Evolutionary conservation across 371 early-diverging fungal genomes (phyloP).

Genomic region (Fennellomyces sp.): DNA sequence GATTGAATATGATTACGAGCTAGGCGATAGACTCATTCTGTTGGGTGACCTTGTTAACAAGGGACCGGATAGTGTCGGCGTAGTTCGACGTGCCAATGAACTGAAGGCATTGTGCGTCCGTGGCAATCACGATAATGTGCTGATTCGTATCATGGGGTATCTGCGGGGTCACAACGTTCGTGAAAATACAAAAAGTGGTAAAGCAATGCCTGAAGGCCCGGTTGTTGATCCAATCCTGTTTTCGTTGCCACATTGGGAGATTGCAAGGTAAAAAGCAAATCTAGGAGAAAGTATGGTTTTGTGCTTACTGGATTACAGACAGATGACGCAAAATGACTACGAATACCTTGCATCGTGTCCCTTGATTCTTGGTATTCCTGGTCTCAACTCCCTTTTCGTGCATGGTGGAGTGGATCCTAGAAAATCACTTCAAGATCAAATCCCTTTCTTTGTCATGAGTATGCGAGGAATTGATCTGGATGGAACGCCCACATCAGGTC

Average conservation of each 20-base stretch:
- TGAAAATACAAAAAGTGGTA: not conserved
- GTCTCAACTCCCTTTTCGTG: slow-evolving; percentile 56
- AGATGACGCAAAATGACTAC: slow-evolving; percentile 52
- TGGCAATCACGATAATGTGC: slow-evolving; percentile 80
- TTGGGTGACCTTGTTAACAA: slow-evolving; percentile 75
- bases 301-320: no score
- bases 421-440: slow-evolving; percentile 24
- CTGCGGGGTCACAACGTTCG: not conserved
- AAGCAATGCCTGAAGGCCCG: slow-evolving; percentile 27
- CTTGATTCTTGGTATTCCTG: slow-evolving; percentile 58
- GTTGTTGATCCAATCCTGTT: slow-evolving; percentile 45
- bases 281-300: no score
- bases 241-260: slow-evolving; percentile 5
- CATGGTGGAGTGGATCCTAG: slow-evolving; percentile 73
- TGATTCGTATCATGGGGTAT: slow-evolving; percentile 62
- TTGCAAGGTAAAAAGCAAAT: slow-evolving; percentile 13
- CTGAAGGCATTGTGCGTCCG: slow-evolving; percentile 65
- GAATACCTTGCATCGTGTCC: slow-evolving; percentile 63
- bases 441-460: slow-evolving; percentile 62
- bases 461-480: slow-evolving; percentile 56
- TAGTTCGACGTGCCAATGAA: slow-evolving; percentile 56
- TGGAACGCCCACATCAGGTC: slow-evolving; percentile 28
- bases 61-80: slow-evolving; percentile 67
- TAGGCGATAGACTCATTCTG: slow-evolving; percentile 60
- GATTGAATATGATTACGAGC: slow-evolving; percentile 40